Percentiles rank a stretch among this genome's conserved stretches.
Conservation (phyloP, 768 basidiomycete species). For the Mycena floridula region DNA sequence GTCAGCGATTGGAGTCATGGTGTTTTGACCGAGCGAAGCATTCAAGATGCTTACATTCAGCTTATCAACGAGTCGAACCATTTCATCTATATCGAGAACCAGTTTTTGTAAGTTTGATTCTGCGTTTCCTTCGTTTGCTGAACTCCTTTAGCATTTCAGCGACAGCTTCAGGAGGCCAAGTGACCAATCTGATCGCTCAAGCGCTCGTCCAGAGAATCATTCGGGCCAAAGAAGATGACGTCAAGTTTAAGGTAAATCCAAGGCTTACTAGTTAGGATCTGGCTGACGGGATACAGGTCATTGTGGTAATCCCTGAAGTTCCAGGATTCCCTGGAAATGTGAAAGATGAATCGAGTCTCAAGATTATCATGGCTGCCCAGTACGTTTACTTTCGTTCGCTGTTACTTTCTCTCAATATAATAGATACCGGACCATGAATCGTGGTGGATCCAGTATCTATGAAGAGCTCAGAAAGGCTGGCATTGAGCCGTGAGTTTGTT, state of each 20-base stretch:
- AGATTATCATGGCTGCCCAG: slow-evolving; percentile 63
- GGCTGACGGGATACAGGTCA: slow-evolving; percentile 42
- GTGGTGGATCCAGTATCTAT: slow-evolving; percentile 60
- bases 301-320: slow-evolving; percentile 85
- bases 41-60: slow-evolving; percentile 86
- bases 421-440: slow-evolving; percentile 59
- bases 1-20: slow-evolving; percentile 95
- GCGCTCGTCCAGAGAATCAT: slow-evolving; percentile 83
- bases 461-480: slow-evolving; percentile 52
- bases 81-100: slow-evolving; percentile 92
- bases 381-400: too few relatives aligned
- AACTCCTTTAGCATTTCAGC: slow-evolving; percentile 74
- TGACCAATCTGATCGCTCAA: slow-evolving; percentile 78
- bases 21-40: slow-evolving; percentile 82
- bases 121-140: slow-evolving; percentile 4
- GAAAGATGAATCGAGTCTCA: slow-evolving; percentile 36
- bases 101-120: slow-evolving; percentile 67
- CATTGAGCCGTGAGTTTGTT: slow-evolving; percentile 41
- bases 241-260: slow-evolving; percentile 66
- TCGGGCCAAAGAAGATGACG: slow-evolving; percentile 61
- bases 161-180: slow-evolving; percentile 53
- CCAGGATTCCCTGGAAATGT: slow-evolving; percentile 79
- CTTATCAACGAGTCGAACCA: slow-evolving; percentile 82
- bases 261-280: not conserved
- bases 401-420: too few relatives aligned